Evolutionary conservation across 768 basidiomycete species (phyloP).

Genomic region (Phanerodontia chrysosporium): DNA sequence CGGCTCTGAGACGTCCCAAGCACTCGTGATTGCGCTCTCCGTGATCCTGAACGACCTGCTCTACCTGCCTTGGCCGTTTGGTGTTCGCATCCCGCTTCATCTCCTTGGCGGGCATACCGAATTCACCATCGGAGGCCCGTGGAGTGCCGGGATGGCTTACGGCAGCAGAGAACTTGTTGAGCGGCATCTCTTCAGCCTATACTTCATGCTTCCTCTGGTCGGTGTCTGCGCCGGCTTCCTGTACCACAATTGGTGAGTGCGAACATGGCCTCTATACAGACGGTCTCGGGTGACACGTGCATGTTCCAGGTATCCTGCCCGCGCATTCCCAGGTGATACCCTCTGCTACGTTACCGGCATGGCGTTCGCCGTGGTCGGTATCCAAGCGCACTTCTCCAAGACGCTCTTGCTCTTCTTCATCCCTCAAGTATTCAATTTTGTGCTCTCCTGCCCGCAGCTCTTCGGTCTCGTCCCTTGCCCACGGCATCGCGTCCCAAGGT

Average conservation of each 20-base stretch:
- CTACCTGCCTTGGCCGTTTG: constrained; percentile 86
- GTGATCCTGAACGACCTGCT: constrained; percentile 90
- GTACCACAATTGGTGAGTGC: constrained; percentile 91
- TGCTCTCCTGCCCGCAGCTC: constrained; percentile 90
- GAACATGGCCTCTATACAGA: constrained; percentile 8
- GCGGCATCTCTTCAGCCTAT: constrained; percentile 91
- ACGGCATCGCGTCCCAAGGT: constrained; percentile 90
- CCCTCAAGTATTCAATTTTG: constrained; percentile 96
- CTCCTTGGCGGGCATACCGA: constrained; percentile 63
- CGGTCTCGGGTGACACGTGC: background rate
- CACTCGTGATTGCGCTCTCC: constrained; percentile 86
- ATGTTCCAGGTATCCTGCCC: constrained; percentile 82
- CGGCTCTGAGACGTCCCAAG: constrained; percentile 92
- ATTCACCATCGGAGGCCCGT: constrained; percentile 72
- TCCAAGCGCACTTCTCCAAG: constrained; percentile 96
- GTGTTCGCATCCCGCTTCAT: constrained; percentile 68
- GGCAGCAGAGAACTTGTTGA: constrained; percentile 86
- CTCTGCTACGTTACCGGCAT: constrained; percentile 97
- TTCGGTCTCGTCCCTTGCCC: constrained; percentile 94
- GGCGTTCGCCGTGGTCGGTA: constrained; percentile 97
- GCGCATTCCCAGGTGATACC: constrained; percentile 94
- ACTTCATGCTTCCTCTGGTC: constrained; percentile 94
- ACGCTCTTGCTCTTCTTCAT: constrained; percentile 95
- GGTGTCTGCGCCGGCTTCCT: constrained; percentile 88
- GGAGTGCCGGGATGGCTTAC: constrained; percentile 81